Evolutionary conservation across 352 stramenopile genomes (phyloP), one percentile per base, ranked within the genome.

Genomic region (Pythium aristosporum): DNA sequence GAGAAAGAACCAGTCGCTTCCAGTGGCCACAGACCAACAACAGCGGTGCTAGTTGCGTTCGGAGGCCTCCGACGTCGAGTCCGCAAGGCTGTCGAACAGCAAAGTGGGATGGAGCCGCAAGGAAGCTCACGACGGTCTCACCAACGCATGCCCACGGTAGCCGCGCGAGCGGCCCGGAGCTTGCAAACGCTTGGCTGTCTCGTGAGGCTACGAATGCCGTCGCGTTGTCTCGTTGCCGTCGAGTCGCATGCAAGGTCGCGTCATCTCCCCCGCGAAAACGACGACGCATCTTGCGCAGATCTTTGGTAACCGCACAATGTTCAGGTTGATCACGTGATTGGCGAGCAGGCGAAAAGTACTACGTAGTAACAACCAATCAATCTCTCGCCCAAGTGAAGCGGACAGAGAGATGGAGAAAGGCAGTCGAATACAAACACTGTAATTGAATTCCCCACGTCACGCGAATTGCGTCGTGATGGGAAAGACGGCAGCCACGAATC

Each of bases 81-180:
- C 49, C 49, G 4, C 42, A 1, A 9, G 30, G 30, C 16, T 41
- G 28, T 41, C 10, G 49, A 41, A 43, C 8, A 28, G 28, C 28
- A 41, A 56, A 41, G 2, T 12, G 2, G 8, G 25, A 12, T 30
- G 48, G 48, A 8, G 30, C 21, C 28, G 48, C 48, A 15, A 55
- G 49, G 49, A 56, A 43, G 18, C 32, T 11, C 28, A 56, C 13
- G 15, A 56, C 15, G 15, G 49, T 56, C 49, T 56, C 49, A 43
- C 49, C 49, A 15, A 56, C 30, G 16, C 28, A 15, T 15, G 8
- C 7, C 49, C 49, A 56, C 30, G 49, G 49, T 16, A 56, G 49
- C 15, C 49, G 28, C 12, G 32, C 49, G n/a, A 56, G 49, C 16
- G 0, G 16, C 15, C 49, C 49, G 8, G 49, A 42, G 32, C n/a